phyloP scores from a whole-genome alignment of 495 filamentous ascomycete species.

The Xylaria grammica region DNA sequence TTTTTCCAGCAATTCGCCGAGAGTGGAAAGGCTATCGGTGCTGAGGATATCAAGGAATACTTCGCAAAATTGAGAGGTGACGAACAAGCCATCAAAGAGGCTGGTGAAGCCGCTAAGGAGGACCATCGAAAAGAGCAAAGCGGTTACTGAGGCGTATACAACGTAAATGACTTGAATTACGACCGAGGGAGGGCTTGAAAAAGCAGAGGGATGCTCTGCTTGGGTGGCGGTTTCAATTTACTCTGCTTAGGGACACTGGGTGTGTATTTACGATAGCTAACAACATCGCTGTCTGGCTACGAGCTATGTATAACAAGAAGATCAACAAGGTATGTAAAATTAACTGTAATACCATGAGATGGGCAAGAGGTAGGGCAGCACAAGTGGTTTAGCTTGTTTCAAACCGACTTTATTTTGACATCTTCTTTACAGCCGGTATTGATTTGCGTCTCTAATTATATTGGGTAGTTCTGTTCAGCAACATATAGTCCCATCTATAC shows the following conservation, averaged over 20 bases:
- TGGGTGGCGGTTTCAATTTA: background rate
- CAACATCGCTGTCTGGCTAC: background rate
- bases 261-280: background rate
- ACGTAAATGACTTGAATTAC: background rate
- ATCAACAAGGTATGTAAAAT: constrained; percentile 4
- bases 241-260: background rate
- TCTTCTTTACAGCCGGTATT: background rate
- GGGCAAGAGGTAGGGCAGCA: background rate
- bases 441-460: background rate
- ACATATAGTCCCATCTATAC: constrained; percentile 13
- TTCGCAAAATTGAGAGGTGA: constrained; percentile 94
- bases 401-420: background rate
- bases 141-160: constrained; percentile 51
- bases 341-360: background rate
- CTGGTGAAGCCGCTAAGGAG: constrained; percentile 48
- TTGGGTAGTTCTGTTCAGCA: background rate
- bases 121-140: constrained; percentile 64
- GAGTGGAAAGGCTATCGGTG: constrained; percentile 80
- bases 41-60: constrained; percentile 94
- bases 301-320: constrained; percentile 18
- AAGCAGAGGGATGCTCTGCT: background rate
- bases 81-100: constrained; percentile 61
- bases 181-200: background rate
- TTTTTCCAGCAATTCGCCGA: constrained; percentile 95
- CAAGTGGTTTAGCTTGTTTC: background rate